phyloP scores from a whole-genome alignment of 2,329 filamentous ascomycete species.

The Canariomyces notabilis region DNA sequence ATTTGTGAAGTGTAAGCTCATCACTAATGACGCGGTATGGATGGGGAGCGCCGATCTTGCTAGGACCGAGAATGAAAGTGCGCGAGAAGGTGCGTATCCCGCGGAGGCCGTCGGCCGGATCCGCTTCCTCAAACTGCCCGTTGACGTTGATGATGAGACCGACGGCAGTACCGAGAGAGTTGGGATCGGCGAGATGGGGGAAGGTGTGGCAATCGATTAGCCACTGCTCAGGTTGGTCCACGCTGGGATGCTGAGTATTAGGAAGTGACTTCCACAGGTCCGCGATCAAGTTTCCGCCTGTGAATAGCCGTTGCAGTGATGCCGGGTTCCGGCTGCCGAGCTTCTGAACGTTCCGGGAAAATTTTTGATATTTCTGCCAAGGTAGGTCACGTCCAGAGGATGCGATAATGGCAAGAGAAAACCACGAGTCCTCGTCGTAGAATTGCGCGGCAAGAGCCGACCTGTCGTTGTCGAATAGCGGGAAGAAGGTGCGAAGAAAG shows the following conservation, averaged over 20 bases:
- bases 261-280: conserved; percentile 68
- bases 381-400: conserved; percentile 46
- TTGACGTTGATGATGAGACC: conserved; percentile 75
- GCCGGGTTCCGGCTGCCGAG: conserved; percentile 54
- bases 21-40: conserved; percentile 67
- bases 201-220: conserved; percentile 77
- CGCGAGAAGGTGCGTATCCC: conserved; percentile 76
- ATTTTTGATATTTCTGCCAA: conserved; percentile 72
- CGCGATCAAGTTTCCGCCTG: conserved; percentile 59
- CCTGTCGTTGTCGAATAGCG: conserved; percentile 68
- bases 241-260: conserved; percentile 66
- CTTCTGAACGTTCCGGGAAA: conserved; percentile 71
- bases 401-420: conserved; percentile 70
- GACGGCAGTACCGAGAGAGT: conserved; percentile 57
- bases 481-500: conserved; percentile 71
- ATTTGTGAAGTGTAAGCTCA: conserved; percentile 68
- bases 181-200: conserved; percentile 65
- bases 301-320: conserved; percentile 61
- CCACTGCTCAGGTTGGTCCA: conserved; percentile 67
- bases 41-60: conserved; percentile 52
- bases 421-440: conserved; percentile 71
- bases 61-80: conserved; percentile 73
- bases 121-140: conserved; percentile 75
- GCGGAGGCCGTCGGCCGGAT: conserved; percentile 49
- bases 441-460: conserved; percentile 56